Evolutionary conservation across 2,329 filamentous ascomycete genomes (phyloP).

Genomic region (Penicillium sp.): DNA sequence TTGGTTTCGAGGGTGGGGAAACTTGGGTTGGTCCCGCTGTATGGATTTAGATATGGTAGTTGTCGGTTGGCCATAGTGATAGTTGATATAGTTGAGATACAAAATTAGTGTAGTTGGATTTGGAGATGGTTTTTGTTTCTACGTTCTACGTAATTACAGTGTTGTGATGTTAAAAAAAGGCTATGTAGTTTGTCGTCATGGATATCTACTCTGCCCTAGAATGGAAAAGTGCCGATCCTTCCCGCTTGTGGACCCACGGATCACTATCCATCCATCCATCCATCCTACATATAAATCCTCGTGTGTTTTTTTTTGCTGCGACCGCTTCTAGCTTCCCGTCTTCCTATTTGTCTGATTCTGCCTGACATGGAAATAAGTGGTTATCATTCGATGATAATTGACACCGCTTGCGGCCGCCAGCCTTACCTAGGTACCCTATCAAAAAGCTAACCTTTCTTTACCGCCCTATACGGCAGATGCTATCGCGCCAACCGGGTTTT

Average conservation of each 20-base stretch:
- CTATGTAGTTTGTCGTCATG: constrained; percentile 3
- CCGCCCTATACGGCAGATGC: too few species aligned
- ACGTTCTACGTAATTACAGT: not conserved
- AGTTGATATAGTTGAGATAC: not conserved
- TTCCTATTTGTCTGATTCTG: too few species aligned
- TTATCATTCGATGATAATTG: too few species aligned
- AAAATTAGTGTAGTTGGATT: not conserved
- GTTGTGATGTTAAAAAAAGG: not conserved
- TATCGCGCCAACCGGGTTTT: too few species aligned
- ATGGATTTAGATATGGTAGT: constrained; percentile 20
- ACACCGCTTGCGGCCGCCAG: too few species aligned
- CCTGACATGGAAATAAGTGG: too few species aligned
- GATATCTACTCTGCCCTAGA: not conserved
- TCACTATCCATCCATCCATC: too few species aligned
- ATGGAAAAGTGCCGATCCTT: not conserved
- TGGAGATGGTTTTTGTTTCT: not conserved
- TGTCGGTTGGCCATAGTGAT: constrained; percentile 14
- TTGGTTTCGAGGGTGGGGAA: constrained; percentile 22
- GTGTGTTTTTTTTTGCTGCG: too few species aligned
- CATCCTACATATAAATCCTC: too few species aligned
- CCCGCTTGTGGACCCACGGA: not conserved
- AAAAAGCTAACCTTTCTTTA: too few species aligned
- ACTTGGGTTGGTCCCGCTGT: constrained; percentile 18
- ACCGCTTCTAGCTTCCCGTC: too few species aligned
- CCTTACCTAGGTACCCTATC: too few species aligned